A percentile compares a stretch with the other conserved stretches of the same genome.
These are phyloP conservation scores for Boeremia exigua DNA, from an alignment of 2,329 filamentous ascomycete species.

Conservation along the genomic window DNA sequence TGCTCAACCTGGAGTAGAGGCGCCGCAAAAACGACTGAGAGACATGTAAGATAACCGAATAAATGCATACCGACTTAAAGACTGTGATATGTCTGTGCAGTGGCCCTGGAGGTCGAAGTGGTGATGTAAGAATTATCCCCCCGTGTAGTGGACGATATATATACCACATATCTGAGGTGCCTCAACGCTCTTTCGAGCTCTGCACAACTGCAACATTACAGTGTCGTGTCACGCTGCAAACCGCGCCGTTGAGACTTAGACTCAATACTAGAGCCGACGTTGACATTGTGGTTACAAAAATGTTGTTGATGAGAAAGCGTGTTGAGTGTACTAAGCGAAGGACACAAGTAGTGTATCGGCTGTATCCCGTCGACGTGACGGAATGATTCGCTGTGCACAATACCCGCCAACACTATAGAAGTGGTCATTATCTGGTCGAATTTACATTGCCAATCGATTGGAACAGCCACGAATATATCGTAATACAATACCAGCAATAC, in stretches of 20 bases:
- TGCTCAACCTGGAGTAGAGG: constrained; percentile 44
- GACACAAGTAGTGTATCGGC: background rate
- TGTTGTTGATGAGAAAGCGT: background rate
- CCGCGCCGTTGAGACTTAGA: background rate
- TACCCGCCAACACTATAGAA: background rate
- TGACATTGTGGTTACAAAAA: background rate
- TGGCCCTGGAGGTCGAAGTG: background rate
- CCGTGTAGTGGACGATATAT: background rate
- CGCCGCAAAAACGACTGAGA: constrained; percentile 47
- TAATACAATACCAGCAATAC: no score
- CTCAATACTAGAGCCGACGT: background rate
- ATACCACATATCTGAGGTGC: background rate
- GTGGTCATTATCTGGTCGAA: background rate
- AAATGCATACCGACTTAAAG: constrained; percentile 35
- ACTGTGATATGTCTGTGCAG: background rate
- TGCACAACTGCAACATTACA: background rate
- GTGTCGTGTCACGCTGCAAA: background rate
- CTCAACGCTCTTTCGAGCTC: background rate
- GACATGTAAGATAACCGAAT: constrained; percentile 39
- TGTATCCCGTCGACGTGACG: background rate
- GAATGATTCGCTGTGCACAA: background rate
- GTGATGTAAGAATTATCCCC: background rate
- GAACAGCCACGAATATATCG: no score
- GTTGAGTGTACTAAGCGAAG: background rate
- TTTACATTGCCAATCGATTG: no score